A percentile compares a stretch with the other conserved stretches of the same genome.
Conservation (phyloP, 257 asterid genomes). For the Dorcoceras hygrometricum region DNA sequence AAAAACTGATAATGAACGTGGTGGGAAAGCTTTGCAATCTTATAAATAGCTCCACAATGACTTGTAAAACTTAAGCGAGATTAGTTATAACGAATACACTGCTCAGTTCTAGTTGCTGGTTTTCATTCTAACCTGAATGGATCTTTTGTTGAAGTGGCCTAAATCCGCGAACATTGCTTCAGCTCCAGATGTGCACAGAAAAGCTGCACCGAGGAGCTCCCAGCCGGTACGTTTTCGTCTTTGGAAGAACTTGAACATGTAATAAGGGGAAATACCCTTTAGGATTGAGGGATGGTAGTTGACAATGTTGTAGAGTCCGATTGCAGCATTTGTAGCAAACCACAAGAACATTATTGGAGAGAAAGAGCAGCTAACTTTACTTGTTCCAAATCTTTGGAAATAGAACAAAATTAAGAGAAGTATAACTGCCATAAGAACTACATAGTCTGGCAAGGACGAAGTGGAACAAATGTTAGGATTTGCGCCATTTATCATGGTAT, state of each 20-base stretch:
- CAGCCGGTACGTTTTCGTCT: conserved; percentile 20
- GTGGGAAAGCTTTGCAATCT: no score
- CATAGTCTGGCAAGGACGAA: conserved; percentile 16
- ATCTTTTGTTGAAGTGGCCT: no score
- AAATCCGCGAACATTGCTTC: conserved; percentile 38
- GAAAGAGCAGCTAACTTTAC: conserved; percentile 31
- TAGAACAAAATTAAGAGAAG: conserved; percentile 23
- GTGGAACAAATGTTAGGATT: no score
- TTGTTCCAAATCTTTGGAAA: conserved; percentile 29
- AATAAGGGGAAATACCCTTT: conserved; percentile 27
- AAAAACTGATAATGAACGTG: no score
- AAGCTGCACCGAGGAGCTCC: conserved; percentile 31
- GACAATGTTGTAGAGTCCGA: conserved; percentile 27
- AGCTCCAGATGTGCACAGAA: conserved; percentile 29
- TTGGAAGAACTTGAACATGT: conserved; percentile 22
- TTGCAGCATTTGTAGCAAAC: conserved; percentile 20
- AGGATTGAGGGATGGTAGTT: conserved; percentile 25
- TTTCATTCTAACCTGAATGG: conserved; percentile 22
- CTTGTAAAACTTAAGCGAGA: no score
- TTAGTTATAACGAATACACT: no score
- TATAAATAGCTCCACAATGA: no score
- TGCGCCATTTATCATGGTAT: no score
- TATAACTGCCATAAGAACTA: conserved; percentile 25
- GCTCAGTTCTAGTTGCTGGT: no score
- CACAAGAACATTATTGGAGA: conserved; percentile 31